Conservation (phyloP, 371 early-diverging fungal species). For the Actinomortierella ambigua region DNA sequence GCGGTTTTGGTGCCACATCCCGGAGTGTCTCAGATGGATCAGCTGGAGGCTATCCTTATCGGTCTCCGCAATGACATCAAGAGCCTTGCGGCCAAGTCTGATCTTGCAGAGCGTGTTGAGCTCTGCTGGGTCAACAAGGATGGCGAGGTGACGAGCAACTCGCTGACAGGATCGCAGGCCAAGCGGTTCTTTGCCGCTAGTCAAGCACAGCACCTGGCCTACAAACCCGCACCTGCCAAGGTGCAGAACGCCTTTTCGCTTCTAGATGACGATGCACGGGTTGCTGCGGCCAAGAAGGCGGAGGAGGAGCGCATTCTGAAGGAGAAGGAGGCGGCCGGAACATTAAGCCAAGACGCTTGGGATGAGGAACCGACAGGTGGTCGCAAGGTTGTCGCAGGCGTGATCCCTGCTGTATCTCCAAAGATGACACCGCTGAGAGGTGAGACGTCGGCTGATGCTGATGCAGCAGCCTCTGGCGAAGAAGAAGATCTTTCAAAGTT, state of each 20-base stretch:
- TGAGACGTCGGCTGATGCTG: neutral
- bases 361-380: constrained; percentile 24
- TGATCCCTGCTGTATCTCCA: neutral
- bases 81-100: constrained; percentile 36
- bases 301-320: constrained; percentile 38
- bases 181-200: constrained; percentile 25
- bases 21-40: constrained; percentile 53
- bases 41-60: constrained; percentile 55
- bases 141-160: constrained; percentile 50
- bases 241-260: constrained; percentile 30
- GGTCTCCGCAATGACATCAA: constrained; percentile 51
- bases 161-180: constrained; percentile 28
- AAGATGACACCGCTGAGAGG: neutral
- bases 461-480: constrained; percentile 2
- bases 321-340: constrained; percentile 41
- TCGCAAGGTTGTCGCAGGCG: neutral
- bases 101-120: constrained; percentile 55
- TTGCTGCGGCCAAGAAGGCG: constrained; percentile 36
- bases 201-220: constrained; percentile 18
- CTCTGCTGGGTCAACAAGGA: constrained; percentile 66
- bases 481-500: constrained; percentile 25
- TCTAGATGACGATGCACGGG: constrained; percentile 34
- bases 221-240: constrained; percentile 17
- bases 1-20: constrained; percentile 54
- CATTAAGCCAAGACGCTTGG: constrained; percentile 37